Evolutionary conservation across 176 grass and related monocot genomes (phyloP).

Genomic region (Echinochloa phyllopogon): DNA sequence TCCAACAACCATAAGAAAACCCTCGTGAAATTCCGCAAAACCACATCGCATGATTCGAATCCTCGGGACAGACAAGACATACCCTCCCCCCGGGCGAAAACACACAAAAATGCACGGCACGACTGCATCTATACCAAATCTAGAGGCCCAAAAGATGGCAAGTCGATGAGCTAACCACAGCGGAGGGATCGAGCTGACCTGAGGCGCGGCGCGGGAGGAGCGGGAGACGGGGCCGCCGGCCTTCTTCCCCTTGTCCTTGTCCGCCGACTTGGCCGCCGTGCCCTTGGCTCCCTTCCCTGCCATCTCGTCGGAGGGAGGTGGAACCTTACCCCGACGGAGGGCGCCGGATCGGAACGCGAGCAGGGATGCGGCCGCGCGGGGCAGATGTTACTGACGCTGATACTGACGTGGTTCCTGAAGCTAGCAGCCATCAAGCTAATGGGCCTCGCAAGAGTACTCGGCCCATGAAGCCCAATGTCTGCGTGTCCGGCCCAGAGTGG

Average conservation of each 20-base stretch:
- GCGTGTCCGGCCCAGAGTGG: no score
- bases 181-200: slow-evolving; percentile 36
- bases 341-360: slow-evolving; percentile 23
- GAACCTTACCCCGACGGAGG: slow-evolving; percentile 13
- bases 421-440: no score
- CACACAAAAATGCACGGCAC: slow-evolving; percentile 8
- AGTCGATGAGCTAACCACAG: neutral
- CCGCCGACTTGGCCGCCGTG: slow-evolving; percentile 50
- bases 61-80: neutral
- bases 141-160: neutral
- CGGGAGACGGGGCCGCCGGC: slow-evolving; percentile 45
- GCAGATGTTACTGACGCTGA: no score
- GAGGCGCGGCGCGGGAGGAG: slow-evolving; percentile 50
- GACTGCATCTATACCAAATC: slow-evolving; percentile 16
- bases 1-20: neutral
- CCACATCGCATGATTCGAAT: neutral
- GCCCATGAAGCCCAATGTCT: no score
- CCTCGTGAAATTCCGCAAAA: slow-evolving; percentile 6
- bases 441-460: no score
- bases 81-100: neutral
- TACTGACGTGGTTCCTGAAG: no score
- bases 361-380: no score
- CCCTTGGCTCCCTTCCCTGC: slow-evolving; percentile 66
- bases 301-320: slow-evolving; percentile 37
- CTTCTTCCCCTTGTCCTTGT: slow-evolving; percentile 73